phyloP scores from a whole-genome alignment of 371 early-diverging fungal genomes.

The Syncephalastrum racemosum region DNA sequence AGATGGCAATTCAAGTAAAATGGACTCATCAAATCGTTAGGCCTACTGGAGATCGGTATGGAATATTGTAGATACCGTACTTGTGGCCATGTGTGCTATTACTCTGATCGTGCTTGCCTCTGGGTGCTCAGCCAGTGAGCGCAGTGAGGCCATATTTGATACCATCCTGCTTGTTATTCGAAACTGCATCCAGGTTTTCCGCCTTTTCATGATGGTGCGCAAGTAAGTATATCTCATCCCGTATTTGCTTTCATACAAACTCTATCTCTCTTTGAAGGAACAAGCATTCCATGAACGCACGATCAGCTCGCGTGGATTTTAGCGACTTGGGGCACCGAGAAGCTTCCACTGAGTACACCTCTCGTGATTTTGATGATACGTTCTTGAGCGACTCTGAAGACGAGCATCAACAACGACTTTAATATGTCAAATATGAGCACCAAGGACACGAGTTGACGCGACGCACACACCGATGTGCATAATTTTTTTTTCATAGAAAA shows the following conservation, averaged over 20 bases:
- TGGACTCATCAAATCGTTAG: slow-evolving; percentile 28
- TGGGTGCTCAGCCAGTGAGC: slow-evolving; percentile 60
- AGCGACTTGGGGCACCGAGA: slow-evolving; percentile 36
- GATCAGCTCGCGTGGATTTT: slow-evolving; percentile 47
- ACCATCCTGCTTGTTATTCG: slow-evolving; percentile 69
- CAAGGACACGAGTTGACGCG: no score
- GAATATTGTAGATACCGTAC: slow-evolving; percentile 70
- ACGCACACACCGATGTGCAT: no score
- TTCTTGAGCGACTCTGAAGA: slow-evolving; percentile 42
- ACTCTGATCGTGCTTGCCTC: slow-evolving; percentile 66
- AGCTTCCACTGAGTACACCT: slow-evolving; percentile 39
- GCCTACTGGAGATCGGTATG: slow-evolving; percentile 73
- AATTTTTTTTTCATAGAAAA: no score
- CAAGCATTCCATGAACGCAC: slow-evolving; percentile 42
- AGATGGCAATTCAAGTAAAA: no score
- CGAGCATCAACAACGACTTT: slow-evolving; percentile 13
- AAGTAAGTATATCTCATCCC: slow-evolving; percentile 48
- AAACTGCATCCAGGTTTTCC: slow-evolving; percentile 68
- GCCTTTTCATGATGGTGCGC: slow-evolving; percentile 69
- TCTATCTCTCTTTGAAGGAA: slow-evolving; percentile 25
- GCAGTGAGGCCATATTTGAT: slow-evolving; percentile 69
- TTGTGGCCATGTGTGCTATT: slow-evolving; percentile 67
- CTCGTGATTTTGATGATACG: slow-evolving; percentile 37
- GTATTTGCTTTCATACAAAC: neutral
- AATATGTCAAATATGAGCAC: no score